Base-by-base conservation (phyloP, 306 rosid genomes). In the Abrus pulchellus region DNA sequence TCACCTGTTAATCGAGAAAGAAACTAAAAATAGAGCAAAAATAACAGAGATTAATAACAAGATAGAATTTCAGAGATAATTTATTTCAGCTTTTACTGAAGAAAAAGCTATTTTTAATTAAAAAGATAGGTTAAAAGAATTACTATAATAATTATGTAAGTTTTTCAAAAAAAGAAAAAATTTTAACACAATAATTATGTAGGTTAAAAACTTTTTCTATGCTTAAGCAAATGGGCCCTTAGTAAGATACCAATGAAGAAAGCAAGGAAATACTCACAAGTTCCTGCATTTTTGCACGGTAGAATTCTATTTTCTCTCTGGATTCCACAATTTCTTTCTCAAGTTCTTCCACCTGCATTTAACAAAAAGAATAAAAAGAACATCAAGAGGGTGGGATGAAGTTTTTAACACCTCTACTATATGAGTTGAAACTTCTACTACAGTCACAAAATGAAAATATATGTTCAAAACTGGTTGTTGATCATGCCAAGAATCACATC, bases 221-320 rank as follows among this genome's bases (percentile, higher is more conserved):
- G 7, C 5, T 43, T 43, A n/a, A 14, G 9, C 9, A 27, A 27
- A 43, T 33, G 14, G 38, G 14, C 54, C 5, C 11, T 75, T 44
- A 41, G 55, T 62, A 71, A 57, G 64, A 69, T 34, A 52, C 7
- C 13, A 89, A 80, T 45, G 85, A 83, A 63, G 36, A 56, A 79
- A 66, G 62, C 13, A 72, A 36, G 65, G 14, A 83, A 63, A 74
- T 80, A 89, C 99, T 92, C 77, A 96, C 99, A 61, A 96, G 94
- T 84, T 96, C 98, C 87, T 96, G 99, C 99, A 96, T 96, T 86
- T 93, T 93, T 50, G 88, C 59, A 32, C 92, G 92, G 81, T 2
- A 96, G 77, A 82, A 96, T 76, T 88, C 91, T 68, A 96, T 92
- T 87, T 96, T 96, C 90, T 90, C 89, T 83, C 84, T 90, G 11